Evolutionary conservation across 139 green algal species (phyloP), one percentile per base, ranked within the genome.

Genomic region (Chlamydomonas applanata): DNA sequence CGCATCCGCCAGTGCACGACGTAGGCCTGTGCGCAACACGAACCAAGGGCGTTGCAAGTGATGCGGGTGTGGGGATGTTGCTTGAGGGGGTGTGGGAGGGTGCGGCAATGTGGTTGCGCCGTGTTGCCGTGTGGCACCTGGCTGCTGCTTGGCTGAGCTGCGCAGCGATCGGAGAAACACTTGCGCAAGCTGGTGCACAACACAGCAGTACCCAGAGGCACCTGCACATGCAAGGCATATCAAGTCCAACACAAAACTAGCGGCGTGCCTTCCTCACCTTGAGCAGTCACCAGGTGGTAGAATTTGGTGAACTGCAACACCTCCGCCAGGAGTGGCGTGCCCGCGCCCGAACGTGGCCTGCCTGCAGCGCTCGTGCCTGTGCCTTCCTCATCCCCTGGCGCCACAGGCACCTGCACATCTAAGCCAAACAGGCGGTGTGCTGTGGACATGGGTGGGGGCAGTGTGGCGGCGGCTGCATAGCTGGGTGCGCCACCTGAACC

Each of bases 291-390:
- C 20, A 93, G 80, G 74, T 95, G 88, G 72, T 86, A 87, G 71
- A 89, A 93, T 83, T 93, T 91, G 40, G 81, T 83, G 70, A 83
- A 95, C 59, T 92, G 88, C 72, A 87, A 73, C 63, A 86, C 81
- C 61, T 93, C 88, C 5, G 4, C 11, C 7, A 11, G 7, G 11
- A 19, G 40, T 11, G 7, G 40, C 40, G 11, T 49, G 40, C 40
- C 40, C 7, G 40, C 40, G 7, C 40, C 40, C 7, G 40, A 44
- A 25, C 5, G 36, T 7, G 46, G 13, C 24, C 54, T n/a, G n/a
- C n/a, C n/a, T n/a, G n/a, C n/a, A n/a, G n/a, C n/a, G n/a, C n/a
- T 60, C 46, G 66, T 4, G 19, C n/a, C 34, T 3, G 59, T 25
- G 25, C n/a, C n/a, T 35, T 34, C 59, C 22, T 66, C 59, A 4